Evolutionary conservation across 305 asterid genomes (phyloP).

Genomic region (Fraxinus paxiana): DNA sequence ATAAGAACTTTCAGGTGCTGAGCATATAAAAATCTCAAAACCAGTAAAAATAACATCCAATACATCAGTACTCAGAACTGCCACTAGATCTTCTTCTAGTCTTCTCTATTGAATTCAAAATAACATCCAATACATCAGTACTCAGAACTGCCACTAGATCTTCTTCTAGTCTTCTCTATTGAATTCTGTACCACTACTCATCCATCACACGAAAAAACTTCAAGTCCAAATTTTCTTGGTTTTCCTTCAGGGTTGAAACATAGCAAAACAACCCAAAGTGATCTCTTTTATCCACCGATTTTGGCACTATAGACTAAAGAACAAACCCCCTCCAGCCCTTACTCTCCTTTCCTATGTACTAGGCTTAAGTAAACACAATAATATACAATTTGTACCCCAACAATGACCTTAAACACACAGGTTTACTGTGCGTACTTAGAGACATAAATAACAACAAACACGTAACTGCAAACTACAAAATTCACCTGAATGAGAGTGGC

Average conservation of each 20-base stretch:
- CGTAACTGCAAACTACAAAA: conserved; percentile 20
- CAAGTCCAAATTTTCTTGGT: not conserved
- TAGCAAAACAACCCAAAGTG: not conserved
- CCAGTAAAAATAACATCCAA: not conserved
- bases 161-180: not conserved
- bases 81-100: not conserved
- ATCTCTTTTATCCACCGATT: not conserved
- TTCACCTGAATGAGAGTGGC: conserved; percentile 81
- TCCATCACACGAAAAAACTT: not conserved
- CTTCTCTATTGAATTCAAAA: not conserved
- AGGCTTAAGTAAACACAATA: not conserved
- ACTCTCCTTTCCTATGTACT: not conserved
- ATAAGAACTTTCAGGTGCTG: not conserved
- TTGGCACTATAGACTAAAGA: conserved; percentile 3
- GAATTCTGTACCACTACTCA: not conserved
- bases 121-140: not conserved
- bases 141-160: not conserved
- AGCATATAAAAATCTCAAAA: not conserved
- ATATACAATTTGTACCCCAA: conserved; percentile 1
- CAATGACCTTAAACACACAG: conserved; percentile 13
- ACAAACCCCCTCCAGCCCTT: not conserved
- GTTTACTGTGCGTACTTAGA: not conserved
- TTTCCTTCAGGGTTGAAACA: not conserved
- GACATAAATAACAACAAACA: conserved; percentile 7
- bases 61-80: not conserved